Evolutionary conservation across 768 basidiomycete species (phyloP), one percentile per base, ranked within the genome.

Genomic region (Xerocomellus intermedius): DNA sequence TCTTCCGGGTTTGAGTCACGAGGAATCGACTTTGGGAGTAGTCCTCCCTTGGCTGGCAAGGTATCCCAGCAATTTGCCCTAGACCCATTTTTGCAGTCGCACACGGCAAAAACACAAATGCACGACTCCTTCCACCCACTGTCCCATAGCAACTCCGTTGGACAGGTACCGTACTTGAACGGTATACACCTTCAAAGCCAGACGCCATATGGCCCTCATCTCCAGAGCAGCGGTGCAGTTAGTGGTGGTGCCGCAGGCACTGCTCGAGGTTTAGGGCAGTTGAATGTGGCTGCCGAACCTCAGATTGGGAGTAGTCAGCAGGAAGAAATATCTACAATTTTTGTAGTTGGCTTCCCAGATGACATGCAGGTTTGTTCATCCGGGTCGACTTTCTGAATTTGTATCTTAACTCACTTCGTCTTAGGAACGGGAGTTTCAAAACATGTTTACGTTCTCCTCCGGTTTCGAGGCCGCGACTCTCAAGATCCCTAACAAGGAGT

Each of bases 401-500:
- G 8, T 38, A 10, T 65, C 64, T 38, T 57, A 44, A 44, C 59
- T 60, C 13, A 58, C 42, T 59, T 62, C 48, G 22, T 26, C 42
- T 4, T 62, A 98, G 94, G 97, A 98, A 77, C 93, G 97, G 30
- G 97, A 99, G 74, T 99, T 98, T 72, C 93, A 96, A 72, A 98
- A 98, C 69, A 96, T 99, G 90, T 99, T 99, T 70, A 93, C 94
- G 8, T 99, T 99, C 66, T 93, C 91, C 4, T 75, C 82, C 1
- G 97, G 94, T 12, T 99, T 98, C 65, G 97, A 98, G 71, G 97
- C 95, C 22, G 96, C 97, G 8, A 97, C 95, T 7, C 80, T 99
- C 62, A 99, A 98, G 80, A 93, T 96, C 55, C 97, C 97, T 2
- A 92, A 93, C 77, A 89, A 94, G 73, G 91, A 94, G 65, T 86